Conservation (phyloP, 2,329 filamentous ascomycete genomes). For the Calonectria leucothoes region DNA sequence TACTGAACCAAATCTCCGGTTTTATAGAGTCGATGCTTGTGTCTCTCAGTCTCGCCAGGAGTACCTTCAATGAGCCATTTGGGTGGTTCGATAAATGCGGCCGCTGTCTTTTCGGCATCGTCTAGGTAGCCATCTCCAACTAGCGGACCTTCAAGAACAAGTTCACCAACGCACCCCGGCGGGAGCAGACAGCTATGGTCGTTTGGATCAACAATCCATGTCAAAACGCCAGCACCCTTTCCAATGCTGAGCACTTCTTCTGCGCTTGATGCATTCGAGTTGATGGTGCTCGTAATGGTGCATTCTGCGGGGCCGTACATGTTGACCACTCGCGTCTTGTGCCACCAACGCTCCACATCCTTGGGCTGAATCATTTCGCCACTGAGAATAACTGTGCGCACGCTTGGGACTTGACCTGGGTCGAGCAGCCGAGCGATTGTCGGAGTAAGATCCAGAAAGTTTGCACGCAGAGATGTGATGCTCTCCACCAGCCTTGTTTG, state of each 20-base stretch:
- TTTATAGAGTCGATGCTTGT: conserved; percentile 49
- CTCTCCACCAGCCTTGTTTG: conserved; percentile 53
- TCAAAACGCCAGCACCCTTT: background rate
- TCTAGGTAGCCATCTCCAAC: conserved; percentile 63
- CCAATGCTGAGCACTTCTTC: conserved; percentile 10
- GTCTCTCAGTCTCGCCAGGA: background rate
- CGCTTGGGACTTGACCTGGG: conserved; percentile 23
- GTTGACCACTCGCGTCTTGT: conserved; percentile 1
- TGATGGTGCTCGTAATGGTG: conserved; percentile 10
- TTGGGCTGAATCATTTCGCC: background rate
- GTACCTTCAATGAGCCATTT: conserved; percentile 44
- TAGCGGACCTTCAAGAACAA: conserved; percentile 57
- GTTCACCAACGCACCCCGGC: conserved; percentile 53
- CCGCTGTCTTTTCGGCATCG: conserved; percentile 43
- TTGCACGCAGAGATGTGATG: conserved; percentile 27
- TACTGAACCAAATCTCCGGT: conserved; percentile 61
- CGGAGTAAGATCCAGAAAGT: conserved; percentile 50
- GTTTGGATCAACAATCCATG: conserved; percentile 40
- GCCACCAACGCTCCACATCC: background rate
- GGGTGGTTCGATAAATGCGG: conserved; percentile 49
- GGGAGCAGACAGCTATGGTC: conserved; percentile 36
- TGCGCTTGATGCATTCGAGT: background rate
- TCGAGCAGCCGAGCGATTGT: conserved; percentile 57
- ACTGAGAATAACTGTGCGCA: background rate
- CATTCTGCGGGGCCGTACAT: conserved; percentile 24